Evolutionary conservation across 345 rosid genomes (phyloP), one percentile per base, ranked within the genome.

Genomic region (Murraya koenigii): DNA sequence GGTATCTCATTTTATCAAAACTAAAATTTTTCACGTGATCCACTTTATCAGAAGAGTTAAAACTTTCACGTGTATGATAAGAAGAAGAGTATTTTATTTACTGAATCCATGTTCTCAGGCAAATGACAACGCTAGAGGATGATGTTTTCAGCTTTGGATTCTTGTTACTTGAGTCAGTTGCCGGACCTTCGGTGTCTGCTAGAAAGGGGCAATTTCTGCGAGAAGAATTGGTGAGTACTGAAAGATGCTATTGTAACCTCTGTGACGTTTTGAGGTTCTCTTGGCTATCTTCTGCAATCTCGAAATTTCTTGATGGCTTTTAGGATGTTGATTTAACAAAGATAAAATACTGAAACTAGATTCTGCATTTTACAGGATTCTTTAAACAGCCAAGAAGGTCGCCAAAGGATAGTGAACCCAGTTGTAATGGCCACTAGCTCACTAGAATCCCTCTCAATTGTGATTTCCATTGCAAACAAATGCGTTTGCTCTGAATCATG

Each of bases 61-160:
- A 44, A 44, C 2, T 44, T 44, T 44, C 49, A 44, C 49, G 0
- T 11, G 49, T 44, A 44, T 3, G n/a, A 44, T 15, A 17, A 52
- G 55, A 49, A 14, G 56, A 6, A 52, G 7, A 17, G 22, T 19
- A 52, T 52, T 52, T 19, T 26, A 30, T 60, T 58, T 19, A 49
- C 64, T 41, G 64, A 39, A 26, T 49, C 8, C 5, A 20, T 44
- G 26, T 54, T 75, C 78, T 62, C 84, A 76, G 86, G 89, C 84
- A 86, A 79, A 75, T 80, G 85, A 68, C 72, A 58, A 84, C 39
- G 56, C 68, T 86, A 69, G 90, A 86, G 55, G 90, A 88, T 72
- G 90, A 86, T 78, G 83, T 83, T 49, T 82, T 83, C 62, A 84
- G 89, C 79, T 88, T 88, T 33, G 89, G 89, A 19, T 80, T 82